phyloP scores from a whole-genome alignment of 768 basidiomycete species.

The Termitomyces bulborhizus region DNA sequence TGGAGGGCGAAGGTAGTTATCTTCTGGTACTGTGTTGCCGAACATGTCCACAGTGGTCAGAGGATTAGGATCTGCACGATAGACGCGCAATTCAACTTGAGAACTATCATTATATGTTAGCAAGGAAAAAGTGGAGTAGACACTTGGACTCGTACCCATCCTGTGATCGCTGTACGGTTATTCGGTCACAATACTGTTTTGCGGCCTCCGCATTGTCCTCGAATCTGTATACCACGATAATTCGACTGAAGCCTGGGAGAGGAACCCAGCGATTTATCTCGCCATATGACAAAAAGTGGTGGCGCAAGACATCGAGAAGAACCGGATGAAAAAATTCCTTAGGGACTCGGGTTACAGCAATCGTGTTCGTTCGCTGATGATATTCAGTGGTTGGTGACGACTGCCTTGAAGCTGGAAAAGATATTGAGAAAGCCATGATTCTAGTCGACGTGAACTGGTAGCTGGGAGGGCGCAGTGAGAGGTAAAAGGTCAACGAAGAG shows the following conservation, averaged over 20 bases:
- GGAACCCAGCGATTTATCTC: slow-evolving; percentile 89
- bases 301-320: slow-evolving; percentile 56
- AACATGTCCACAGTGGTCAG: slow-evolving; percentile 31
- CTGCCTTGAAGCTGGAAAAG: slow-evolving; percentile 12
- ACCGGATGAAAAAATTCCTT: slow-evolving; percentile 69
- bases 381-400: slow-evolving; percentile 17
- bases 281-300: slow-evolving; percentile 75
- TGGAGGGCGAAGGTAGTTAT: slow-evolving; percentile 71
- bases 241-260: slow-evolving; percentile 71
- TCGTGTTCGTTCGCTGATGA: slow-evolving; percentile 62
- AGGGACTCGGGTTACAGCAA: slow-evolving; percentile 77
- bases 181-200: slow-evolving; percentile 59
- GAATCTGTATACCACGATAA: slow-evolving; percentile 71
- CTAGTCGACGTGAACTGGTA: background rate
- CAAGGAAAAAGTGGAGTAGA: slow-evolving; percentile 5
- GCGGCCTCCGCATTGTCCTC: slow-evolving; percentile 63
- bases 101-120: slow-evolving; percentile 27
- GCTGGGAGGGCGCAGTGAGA: background rate
- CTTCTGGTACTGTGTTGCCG: slow-evolving; percentile 27
- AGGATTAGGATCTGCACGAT: slow-evolving; percentile 68
- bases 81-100: slow-evolving; percentile 55
- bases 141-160: slow-evolving; percentile 38
- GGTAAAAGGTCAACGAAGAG: background rate
- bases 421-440: slow-evolving; percentile 11
- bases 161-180: slow-evolving; percentile 47